A percentile compares a stretch with the other conserved stretches of the same genome.
Evolutionary conservation across 495 filamentous ascomycete species (phyloP).

Genomic region (Evernia prunastri): DNA sequence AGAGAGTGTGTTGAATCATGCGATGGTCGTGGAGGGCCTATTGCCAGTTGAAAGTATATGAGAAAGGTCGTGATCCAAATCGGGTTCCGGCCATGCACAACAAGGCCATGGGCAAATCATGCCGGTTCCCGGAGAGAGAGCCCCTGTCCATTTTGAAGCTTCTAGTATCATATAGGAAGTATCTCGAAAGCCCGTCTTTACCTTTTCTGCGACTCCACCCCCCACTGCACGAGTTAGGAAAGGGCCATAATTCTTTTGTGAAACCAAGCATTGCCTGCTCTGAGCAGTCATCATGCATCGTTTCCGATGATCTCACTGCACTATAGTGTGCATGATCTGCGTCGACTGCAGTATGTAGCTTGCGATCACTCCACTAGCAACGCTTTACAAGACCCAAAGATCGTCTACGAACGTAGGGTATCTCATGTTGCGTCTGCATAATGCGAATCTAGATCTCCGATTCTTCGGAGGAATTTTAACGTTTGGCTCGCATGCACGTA

Average conservation of each 20-base stretch:
- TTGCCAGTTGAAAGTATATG: constrained; percentile 4
- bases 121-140: constrained; percentile 6
- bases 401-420: background rate
- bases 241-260: background rate
- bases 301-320: background rate
- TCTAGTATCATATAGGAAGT: background rate
- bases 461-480: background rate
- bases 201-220: background rate
- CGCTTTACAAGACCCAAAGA: background rate
- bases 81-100: constrained; percentile 5
- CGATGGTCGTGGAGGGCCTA: background rate
- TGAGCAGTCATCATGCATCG: background rate
- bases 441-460: background rate
- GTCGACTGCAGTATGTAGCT: background rate
- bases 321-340: background rate
- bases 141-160: background rate
- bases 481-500: background rate
- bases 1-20: background rate
- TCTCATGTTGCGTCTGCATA: background rate
- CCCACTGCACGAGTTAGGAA: background rate
- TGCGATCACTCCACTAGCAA: background rate
- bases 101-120: constrained; percentile 3
- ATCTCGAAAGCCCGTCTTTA: background rate
- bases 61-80: background rate
- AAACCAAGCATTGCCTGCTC: background rate